Evolutionary conservation across 441 rosid species (phyloP), one percentile per base, ranked within the genome.

Genomic region (Raphanus hybrid): DNA sequence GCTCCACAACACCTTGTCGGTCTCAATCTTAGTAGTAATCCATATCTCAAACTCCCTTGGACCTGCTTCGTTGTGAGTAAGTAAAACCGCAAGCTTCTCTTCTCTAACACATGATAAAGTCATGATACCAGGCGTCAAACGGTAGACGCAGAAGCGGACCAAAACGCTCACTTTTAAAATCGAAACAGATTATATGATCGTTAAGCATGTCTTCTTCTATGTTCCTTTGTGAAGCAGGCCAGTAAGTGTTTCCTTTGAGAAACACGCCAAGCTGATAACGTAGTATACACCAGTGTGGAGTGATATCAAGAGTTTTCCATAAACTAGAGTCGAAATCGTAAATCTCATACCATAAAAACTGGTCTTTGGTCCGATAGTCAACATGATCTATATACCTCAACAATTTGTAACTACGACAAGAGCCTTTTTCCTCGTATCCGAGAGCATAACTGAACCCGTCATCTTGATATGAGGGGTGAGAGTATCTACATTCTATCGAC

Each of bases 91-190:
- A 27, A 60, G 64, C 35, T 59, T 61, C 10, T 61, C 39, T 12
- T 61, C 64, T 61, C 16, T 12, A 27, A 61, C 64, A 29, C 64
- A 61, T n/a, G 64, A 27, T 61, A 61, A 27, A 61, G 20, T 29
- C 18, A 61, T 6, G 0, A 12, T 1, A 0, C 7, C 18, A 2
- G n/a, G 18, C 16, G 35, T 60, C 18, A 29, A 61, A 61, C 5
- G 64, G 39, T 3, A 61, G 4, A 61, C 18, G 64, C 18, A 61
- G 18, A 61, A 12, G 64, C 2, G 64, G 18, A 1, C 64, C 63
- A 58, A 58, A 58, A 12, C 3, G 23, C 15, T 58, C 14, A 10
- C 8, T 58, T 58, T 7, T 10, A 6, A 61, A 61, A 29, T 61
- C 39, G 15, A 29, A 61, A 61, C 39, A 61, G 64, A 61, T 61